Conservation (phyloP, 768 basidiomycete genomes). For the Lactarius quietus region DNA sequence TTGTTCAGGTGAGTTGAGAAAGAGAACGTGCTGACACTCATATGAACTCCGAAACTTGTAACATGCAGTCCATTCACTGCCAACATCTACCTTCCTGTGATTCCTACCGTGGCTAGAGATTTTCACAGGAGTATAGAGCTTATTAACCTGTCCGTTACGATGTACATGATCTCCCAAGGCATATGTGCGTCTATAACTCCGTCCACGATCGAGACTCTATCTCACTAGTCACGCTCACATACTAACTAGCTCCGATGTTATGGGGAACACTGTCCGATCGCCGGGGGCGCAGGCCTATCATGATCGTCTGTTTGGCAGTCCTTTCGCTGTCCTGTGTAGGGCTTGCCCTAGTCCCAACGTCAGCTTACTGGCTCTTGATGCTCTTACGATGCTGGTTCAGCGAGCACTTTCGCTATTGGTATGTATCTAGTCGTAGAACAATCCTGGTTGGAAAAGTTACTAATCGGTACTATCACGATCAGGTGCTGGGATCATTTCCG, state of each 20-base stretch:
- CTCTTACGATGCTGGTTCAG: conserved; percentile 77
- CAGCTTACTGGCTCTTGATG: conserved; percentile 75
- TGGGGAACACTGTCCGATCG: conserved; percentile 72
- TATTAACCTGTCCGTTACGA: conserved; percentile 77
- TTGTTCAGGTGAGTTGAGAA: conserved; percentile 51
- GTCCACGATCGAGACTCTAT: not conserved
- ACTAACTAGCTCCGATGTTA: conserved; percentile 39
- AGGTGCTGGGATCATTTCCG: conserved; percentile 74
- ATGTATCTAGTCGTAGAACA: conserved; percentile 14
- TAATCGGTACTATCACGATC: not conserved
- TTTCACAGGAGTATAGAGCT: conserved; percentile 66
- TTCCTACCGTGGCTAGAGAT: conserved; percentile 58
- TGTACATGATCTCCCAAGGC: conserved; percentile 70
- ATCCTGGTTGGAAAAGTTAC: not conserved
- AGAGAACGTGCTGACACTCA: not conserved
- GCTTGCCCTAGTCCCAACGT: conserved; percentile 50
- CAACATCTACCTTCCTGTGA: conserved; percentile 77
- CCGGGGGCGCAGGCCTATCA: conserved; percentile 60
- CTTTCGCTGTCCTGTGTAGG: conserved; percentile 66
- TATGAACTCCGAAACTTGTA: not conserved
- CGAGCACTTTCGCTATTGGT: conserved; percentile 76
- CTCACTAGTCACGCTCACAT: not conserved
- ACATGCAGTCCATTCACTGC: conserved; percentile 62
- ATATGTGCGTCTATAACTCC: conserved; percentile 41
- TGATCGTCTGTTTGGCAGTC: conserved; percentile 58